These are phyloP conservation scores for Amauroascus niger DNA, from an alignment of 2,329 filamentous ascomycete genomes.

Conservation along the genomic window DNA sequence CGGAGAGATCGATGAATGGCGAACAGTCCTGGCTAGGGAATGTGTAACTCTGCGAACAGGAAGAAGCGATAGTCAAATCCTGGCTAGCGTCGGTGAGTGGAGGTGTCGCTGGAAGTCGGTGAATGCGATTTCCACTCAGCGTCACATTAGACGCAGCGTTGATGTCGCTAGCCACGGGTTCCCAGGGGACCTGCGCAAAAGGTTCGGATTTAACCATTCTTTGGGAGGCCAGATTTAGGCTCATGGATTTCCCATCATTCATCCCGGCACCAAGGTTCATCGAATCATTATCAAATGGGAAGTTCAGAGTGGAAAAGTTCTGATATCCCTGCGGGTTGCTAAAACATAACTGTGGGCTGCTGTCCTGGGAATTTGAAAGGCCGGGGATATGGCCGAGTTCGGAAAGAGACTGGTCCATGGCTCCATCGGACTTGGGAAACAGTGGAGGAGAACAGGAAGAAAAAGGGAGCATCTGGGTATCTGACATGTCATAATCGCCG, in stretches of 20 bases:
- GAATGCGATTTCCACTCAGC: constrained; percentile 16
- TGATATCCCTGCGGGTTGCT: constrained; percentile 31
- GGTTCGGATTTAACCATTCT: constrained; percentile 29
- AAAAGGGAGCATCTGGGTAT: constrained; percentile 37
- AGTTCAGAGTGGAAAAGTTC: constrained; percentile 32
- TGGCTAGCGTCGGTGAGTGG: constrained; percentile 36
- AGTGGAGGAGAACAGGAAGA: constrained; percentile 35
- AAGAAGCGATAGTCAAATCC: constrained; percentile 34
- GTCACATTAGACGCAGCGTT: neutral
- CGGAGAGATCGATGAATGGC: constrained; percentile 29
- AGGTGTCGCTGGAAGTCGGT: constrained; percentile 34
- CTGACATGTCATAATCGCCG: constrained; percentile 32
- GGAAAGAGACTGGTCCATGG: constrained; percentile 28
- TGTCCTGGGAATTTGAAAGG: constrained; percentile 23
- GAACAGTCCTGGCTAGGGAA: constrained; percentile 32
- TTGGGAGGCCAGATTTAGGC: constrained; percentile 28
- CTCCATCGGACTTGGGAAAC: constrained; percentile 31
- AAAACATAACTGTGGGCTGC: constrained; percentile 31
- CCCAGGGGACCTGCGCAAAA: constrained; percentile 18
- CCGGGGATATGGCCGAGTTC: constrained; percentile 33
- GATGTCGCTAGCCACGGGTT: constrained; percentile 16
- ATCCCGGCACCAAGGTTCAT: constrained; percentile 26
- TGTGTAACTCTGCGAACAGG: constrained; percentile 32
- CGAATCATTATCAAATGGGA: constrained; percentile 35
- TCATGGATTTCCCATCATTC: constrained; percentile 28